phyloP scores from a whole-genome alignment of 257 asterid genomes.

The Primulina huaijiensis region DNA sequence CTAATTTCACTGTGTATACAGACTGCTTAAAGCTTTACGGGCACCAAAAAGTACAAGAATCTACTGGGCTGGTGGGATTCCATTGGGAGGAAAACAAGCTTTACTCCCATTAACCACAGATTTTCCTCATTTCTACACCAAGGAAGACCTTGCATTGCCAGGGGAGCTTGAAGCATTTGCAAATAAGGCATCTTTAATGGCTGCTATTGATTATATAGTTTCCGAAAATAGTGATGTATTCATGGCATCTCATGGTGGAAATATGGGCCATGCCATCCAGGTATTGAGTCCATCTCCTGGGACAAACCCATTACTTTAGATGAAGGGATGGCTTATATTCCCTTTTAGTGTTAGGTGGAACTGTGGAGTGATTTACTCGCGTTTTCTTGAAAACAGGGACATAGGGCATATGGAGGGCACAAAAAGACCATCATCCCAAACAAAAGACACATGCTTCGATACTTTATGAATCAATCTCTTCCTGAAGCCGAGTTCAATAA shows the following conservation, averaged over 20 bases:
- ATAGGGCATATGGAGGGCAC: conserved; percentile 89
- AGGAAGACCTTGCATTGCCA: conserved; percentile 73
- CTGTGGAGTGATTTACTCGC: background rate
- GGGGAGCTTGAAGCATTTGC: conserved; percentile 82
- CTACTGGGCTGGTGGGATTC: conserved; percentile 94
- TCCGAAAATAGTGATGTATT: conserved; percentile 82
- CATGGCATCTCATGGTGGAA: conserved; percentile 99
- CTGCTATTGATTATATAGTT: conserved; percentile 86
- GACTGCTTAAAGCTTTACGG: conserved; percentile 87
- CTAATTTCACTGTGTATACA: conserved; percentile 15
- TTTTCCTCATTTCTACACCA: conserved; percentile 74
- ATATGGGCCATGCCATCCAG: conserved; percentile 97
- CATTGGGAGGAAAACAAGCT: conserved; percentile 82
- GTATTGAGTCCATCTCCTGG: conserved; percentile 30
- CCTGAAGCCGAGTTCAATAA: conserved; percentile 33
- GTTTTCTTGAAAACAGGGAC: conserved; percentile 50
- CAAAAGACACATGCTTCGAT: conserved; percentile 79
- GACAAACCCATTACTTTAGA: no score
- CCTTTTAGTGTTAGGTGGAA: background rate
- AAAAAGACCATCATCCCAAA: conserved; percentile 84
- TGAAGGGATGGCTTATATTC: background rate
- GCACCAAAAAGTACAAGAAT: conserved; percentile 71
- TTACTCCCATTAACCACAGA: conserved; percentile 60
- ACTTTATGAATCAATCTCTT: conserved; percentile 68
- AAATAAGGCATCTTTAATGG: conserved; percentile 70